Base-by-base conservation (phyloP, 2,329 filamentous ascomycete genomes). In the Apiospora malaysiana region DNA sequence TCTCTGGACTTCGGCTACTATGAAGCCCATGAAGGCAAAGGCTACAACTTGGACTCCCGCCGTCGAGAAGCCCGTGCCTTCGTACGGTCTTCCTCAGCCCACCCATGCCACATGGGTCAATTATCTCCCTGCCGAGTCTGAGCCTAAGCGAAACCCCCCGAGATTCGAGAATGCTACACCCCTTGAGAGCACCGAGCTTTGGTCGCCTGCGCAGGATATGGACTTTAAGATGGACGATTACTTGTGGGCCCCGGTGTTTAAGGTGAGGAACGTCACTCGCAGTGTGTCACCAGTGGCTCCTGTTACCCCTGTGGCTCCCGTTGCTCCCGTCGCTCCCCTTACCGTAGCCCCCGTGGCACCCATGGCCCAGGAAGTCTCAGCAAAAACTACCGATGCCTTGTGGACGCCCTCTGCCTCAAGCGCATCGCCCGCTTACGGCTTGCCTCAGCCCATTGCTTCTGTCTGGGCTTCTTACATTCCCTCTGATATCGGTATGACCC, bases 51-150 rank as follows among this genome's bases (percentile, higher is more conserved):
- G 67, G 67, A 40, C 67, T 5, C 67, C 67, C 9, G 18, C 21
- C 4, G 7, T 14, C 27, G 37, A 68, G 67, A 68, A 40, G 67
- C 2, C 46, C 4, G 46, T 40, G 14, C 67, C 32, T 40, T 40
- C n/a, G 9, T 56, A 68, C 46, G 67, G 67, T 49, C 67, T 68
- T 14, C 67, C 67, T 42, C 67, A 68, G 9, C 67, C 67, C 27
- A 42, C 9, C 32, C n/a, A 25, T 7, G 56, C 32, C n/a, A n/a
- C 27, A n/a, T 68, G 67, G 67, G 45, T 46, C 1, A 49, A 37
- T 18, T 68, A 68, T 25, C 45, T 68, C 14, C 67, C 67, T 23
- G 67, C 37, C 45, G 67, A 42, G 4, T n/a, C 46, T 21, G 46
- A 42, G 27, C 45, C 32, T 2, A 49, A 40, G 27, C 32, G 67